These are phyloP conservation scores for Suillus paluster DNA, from an alignment of 768 basidiomycete genomes.

Conservation along the genomic window DNA sequence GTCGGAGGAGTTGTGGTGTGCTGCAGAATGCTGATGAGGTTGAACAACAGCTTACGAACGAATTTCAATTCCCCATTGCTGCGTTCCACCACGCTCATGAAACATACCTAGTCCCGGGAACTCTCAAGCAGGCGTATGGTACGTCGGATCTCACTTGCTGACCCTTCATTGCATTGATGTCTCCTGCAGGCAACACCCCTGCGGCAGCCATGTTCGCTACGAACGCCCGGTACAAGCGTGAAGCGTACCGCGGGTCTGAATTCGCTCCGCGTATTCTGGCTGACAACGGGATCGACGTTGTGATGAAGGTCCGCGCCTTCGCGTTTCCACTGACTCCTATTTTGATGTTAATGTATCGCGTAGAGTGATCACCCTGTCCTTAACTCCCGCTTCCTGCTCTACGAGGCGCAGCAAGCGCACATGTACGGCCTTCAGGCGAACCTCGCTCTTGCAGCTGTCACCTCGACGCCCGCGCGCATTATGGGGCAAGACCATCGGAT, in stretches of 20 bases:
- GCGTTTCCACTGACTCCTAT: constrained; percentile 20
- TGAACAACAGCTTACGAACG: constrained; percentile 72
- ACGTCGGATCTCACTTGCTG: constrained; percentile 4
- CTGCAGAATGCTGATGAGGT: not conserved
- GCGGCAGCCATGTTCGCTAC: constrained; percentile 83
- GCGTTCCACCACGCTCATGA: constrained; percentile 91
- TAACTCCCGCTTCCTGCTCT: constrained; percentile 59
- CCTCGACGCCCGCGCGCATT: constrained; percentile 68
- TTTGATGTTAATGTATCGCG: constrained; percentile 14
- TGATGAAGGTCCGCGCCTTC: constrained; percentile 56
- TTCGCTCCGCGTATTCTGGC: constrained; percentile 65
- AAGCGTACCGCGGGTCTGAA: constrained; percentile 67
- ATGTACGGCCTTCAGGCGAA: constrained; percentile 71
- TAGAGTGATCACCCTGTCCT: constrained; percentile 59
- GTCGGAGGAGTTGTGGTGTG: not conserved
- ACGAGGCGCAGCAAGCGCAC: constrained; percentile 68
- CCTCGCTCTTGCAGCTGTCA: constrained; percentile 72
- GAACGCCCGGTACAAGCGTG: constrained; percentile 67
- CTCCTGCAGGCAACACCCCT: constrained; percentile 53
- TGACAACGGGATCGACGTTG: constrained; percentile 58
- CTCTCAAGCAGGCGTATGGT: constrained; percentile 73
- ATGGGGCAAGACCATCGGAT: constrained; percentile 78
- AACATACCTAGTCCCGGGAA: constrained; percentile 84
- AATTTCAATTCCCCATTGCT: constrained; percentile 84
- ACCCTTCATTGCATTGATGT: not conserved